Evolutionary conservation across 345 rosid genomes (phyloP), one percentile per base, ranked within the genome.

Genomic region (Melaleuca alternifolia): DNA sequence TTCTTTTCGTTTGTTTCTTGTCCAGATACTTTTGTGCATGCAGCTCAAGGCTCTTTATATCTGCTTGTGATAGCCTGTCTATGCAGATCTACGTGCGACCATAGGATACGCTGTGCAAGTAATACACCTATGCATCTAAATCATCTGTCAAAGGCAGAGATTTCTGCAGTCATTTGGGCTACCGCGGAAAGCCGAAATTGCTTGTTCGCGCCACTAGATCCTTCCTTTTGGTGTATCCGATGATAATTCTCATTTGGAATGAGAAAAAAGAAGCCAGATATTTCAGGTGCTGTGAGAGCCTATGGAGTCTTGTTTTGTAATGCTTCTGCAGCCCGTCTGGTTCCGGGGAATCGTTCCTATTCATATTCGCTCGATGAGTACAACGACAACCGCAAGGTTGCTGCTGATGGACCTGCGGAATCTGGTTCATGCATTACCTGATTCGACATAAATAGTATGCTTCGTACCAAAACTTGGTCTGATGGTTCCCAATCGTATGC

Each of bases 361-460:
- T 0, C 33, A 61, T 7, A 1, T 37, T 61, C 28, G 37, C 37
- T 57, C 1, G 0, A 3, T 6, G 20, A 61, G 71, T 61, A 28
- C 37, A 0, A 13, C 16, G 28, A 18, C 41, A 3, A 0, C 20
- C n/a, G n/a, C n/a, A n/a, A n/a, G n/a, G 77, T 65, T 16, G 46
- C 24, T 65, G 12, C 46, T 1, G 77, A 65, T 65, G 77, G 77
- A 8, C 77, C 46, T 15, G 46, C 1, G 77, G 7, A 33, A 8
- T 65, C 46, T 4, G 77, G 24, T 33, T 33, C 4, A 65, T 10
- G 2, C 77, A 5, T 65, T 65, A 16, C 46, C 77, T 65, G 33
- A 65, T 65, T 33, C 6, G 77, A 4, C 18, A 10, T 15, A 65
- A 33, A 16, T 65, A 18, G 24, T 11, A 53, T 21, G 10, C 26